Conservation (phyloP, 805 yeast genomes). For the Kuraishia capsulata region DNA sequence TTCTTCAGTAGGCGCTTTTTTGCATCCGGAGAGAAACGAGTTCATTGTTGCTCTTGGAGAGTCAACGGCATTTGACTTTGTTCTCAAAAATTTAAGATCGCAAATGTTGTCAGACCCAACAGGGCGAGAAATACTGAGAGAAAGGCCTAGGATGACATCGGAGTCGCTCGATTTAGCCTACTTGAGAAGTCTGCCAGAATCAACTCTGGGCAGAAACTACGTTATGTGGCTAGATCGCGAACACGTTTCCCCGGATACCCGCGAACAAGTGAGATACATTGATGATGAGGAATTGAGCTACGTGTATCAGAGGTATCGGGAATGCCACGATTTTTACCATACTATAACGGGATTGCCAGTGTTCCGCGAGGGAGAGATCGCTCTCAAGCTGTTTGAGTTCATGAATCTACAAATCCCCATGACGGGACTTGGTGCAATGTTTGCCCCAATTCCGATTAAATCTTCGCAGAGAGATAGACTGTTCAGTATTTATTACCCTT, state of each 20-base stretch:
- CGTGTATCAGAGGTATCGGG: constrained; percentile 89
- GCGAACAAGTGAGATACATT: constrained; percentile 80
- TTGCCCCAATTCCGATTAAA: constrained; percentile 76
- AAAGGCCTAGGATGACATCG: constrained; percentile 77
- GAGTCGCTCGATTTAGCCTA: constrained; percentile 55
- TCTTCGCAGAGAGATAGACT: constrained; percentile 55
- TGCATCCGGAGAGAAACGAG: constrained; percentile 68
- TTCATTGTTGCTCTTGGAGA: constrained; percentile 84
- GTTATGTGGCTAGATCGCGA: constrained; percentile 76
- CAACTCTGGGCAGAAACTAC: constrained; percentile 74
- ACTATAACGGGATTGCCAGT: constrained; percentile 86
- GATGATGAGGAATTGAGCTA: constrained; percentile 88
- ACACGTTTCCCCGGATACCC: constrained; percentile 88
- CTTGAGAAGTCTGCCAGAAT: constrained; percentile 49
- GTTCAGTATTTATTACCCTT: constrained; percentile 67
- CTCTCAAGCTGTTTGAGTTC: constrained; percentile 86
- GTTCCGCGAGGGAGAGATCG: constrained; percentile 92
- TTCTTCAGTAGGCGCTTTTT: constrained; percentile 69
- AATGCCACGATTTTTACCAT: constrained; percentile 95
- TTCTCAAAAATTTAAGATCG: constrained; percentile 51
- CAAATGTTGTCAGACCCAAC: constrained; percentile 68
- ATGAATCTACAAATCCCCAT: constrained; percentile 90
- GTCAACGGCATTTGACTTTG: constrained; percentile 68
- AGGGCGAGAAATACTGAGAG: constrained; percentile 73
- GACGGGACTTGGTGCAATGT: constrained; percentile 88